Conservation (phyloP, 2,329 filamentous ascomycete genomes). For the Thelonectria discophora region DNA sequence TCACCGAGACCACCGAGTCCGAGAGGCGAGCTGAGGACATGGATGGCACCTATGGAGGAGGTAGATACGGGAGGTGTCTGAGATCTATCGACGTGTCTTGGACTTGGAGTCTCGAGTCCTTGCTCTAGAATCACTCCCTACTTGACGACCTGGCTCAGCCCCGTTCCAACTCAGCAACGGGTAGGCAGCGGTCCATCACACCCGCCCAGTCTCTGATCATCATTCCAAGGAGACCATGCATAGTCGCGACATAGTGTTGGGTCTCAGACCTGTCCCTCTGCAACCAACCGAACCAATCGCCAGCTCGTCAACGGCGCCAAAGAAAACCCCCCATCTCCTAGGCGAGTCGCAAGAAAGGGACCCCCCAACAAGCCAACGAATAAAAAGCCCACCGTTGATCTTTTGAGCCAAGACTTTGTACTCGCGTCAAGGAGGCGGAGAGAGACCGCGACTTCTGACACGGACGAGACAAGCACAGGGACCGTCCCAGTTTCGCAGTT, state of each 20-base stretch:
- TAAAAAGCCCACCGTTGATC: neutral
- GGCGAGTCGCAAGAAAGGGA: neutral
- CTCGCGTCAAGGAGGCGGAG: neutral
- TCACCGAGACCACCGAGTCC: too few species aligned
- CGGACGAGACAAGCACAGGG: conserved; percentile 15
- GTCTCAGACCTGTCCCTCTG: neutral
- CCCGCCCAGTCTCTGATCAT: too few species aligned
- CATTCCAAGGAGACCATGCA: neutral
- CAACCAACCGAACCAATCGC: neutral
- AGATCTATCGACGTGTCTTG: too few species aligned
- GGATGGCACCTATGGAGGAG: too few species aligned
- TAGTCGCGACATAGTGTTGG: neutral
- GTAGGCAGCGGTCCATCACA: too few species aligned
- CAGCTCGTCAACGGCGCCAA: neutral
- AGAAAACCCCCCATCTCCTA: neutral
- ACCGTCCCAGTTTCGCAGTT: conserved; percentile 12
- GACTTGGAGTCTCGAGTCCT: too few species aligned
- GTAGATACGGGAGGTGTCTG: too few species aligned
- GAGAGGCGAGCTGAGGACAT: too few species aligned
- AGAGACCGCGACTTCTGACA: neutral
- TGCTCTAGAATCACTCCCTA: too few species aligned
- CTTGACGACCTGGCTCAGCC: too few species aligned
- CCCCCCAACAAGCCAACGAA: neutral
- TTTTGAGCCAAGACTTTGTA: neutral
- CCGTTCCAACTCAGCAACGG: too few species aligned